Evolutionary conservation across 2,329 filamentous ascomycete species (phyloP).

Genomic region (Sporothrix variecibatus): DNA sequence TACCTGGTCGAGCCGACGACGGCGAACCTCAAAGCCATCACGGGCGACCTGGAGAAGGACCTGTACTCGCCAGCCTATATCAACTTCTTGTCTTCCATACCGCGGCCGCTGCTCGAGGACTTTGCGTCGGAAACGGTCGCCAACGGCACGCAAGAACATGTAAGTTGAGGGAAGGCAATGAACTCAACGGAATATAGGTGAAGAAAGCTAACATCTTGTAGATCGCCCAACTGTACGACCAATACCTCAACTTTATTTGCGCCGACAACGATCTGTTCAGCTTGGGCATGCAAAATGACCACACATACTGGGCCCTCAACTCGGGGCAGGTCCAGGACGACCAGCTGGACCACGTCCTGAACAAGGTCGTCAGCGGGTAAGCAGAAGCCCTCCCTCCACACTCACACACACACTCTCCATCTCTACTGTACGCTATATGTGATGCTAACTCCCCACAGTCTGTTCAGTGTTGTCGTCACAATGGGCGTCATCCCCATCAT

Average conservation of each 20-base stretch:
- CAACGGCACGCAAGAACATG: conserved; percentile 73
- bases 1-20: conserved; percentile 91
- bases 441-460: conserved; percentile 30
- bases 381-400: neutral
- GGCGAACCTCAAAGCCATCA: conserved; percentile 79
- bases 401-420: neutral
- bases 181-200: too few relatives aligned
- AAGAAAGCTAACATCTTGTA: conserved; percentile 45
- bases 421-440: neutral
- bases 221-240: conserved; percentile 91
- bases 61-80: conserved; percentile 93
- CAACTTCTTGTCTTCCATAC: conserved; percentile 94
- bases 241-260: conserved; percentile 97
- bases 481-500: conserved; percentile 98
- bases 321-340: conserved; percentile 89
- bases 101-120: conserved; percentile 86
- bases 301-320: conserved; percentile 95
- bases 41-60: conserved; percentile 79
- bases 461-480: conserved; percentile 98
- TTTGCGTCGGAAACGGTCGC: conserved; percentile 87
- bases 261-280: conserved; percentile 95
- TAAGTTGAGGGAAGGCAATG: conserved; percentile 17
- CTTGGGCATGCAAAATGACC: conserved; percentile 83
- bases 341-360: conserved; percentile 81
- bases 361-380: conserved; percentile 82